Percentiles rank a stretch among this genome's conserved stretches.
Evolutionary conservation across 2,329 filamentous ascomycete species (phyloP).

Genomic region (Pseudogymnoascus sp.): DNA sequence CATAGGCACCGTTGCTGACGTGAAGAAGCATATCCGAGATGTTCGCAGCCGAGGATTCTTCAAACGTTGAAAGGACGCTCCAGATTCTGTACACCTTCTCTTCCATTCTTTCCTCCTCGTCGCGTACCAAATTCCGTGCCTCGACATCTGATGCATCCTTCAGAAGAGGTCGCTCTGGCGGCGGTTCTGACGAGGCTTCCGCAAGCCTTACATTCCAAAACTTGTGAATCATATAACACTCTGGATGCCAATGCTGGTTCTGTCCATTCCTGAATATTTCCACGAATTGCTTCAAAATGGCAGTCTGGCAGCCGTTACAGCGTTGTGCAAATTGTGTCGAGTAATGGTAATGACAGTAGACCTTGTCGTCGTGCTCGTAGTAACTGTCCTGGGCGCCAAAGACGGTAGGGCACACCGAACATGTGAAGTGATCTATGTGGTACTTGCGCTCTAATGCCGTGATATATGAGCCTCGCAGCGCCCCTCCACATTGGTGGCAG

Average conservation of each 20-base stretch:
- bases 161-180: constrained; percentile 19
- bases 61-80: constrained; percentile 94
- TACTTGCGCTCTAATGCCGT: constrained; percentile 97
- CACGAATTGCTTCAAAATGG: constrained; percentile 97
- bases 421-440: constrained; percentile 98
- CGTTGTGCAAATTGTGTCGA: constrained; percentile 94
- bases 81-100: constrained; percentile 97
- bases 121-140: constrained; percentile 67
- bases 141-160: constrained; percentile 56
- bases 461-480: constrained; percentile 93
- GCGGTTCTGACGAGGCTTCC: constrained; percentile 32
- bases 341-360: constrained; percentile 98
- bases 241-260: constrained; percentile 98
- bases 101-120: constrained; percentile 89
- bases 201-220: constrained; percentile 94
- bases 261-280: constrained; percentile 97
- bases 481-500: constrained; percentile 86
- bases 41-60: constrained; percentile 94
- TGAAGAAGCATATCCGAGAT: constrained; percentile 99
- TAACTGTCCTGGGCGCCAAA: constrained; percentile 98
- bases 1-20: constrained; percentile 93
- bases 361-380: constrained; percentile 92
- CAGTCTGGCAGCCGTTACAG: constrained; percentile 93
- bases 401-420: constrained; percentile 92
- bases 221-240: constrained; percentile 99